These are phyloP conservation scores for Trametes meyenii DNA, from an alignment of 768 basidiomycete species.

Conservation along the genomic window DNA sequence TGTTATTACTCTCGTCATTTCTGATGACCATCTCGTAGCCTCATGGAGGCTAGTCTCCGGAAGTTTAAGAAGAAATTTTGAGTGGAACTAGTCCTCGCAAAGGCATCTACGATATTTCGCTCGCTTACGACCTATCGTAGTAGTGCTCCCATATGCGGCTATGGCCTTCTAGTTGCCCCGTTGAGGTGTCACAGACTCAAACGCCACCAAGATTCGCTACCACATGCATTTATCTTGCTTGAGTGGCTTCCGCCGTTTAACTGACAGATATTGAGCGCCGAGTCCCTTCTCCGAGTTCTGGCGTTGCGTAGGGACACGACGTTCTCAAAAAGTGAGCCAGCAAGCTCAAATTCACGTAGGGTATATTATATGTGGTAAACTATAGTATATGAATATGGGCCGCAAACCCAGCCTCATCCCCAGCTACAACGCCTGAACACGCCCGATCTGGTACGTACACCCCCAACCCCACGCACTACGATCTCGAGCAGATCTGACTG, in stretches of 20 bases:
- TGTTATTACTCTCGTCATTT: not conserved
- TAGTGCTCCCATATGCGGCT: too few relatives aligned
- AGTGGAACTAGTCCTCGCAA: not conserved
- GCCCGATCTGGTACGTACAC: not conserved
- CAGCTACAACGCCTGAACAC: not conserved
- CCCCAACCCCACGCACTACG: not conserved
- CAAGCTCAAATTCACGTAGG: not conserved
- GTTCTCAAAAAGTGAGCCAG: too few relatives aligned
- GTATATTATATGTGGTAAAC: not conserved
- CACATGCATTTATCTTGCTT: too few relatives aligned
- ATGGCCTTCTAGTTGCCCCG: too few relatives aligned
- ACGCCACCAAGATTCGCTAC: too few relatives aligned
- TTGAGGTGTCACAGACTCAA: too few relatives aligned
- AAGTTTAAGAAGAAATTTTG: conserved; percentile 17
- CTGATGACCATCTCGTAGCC: conserved; percentile 6
- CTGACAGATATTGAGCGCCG: too few relatives aligned
- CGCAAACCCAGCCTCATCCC: not conserved
- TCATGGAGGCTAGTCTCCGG: conserved; percentile 27
- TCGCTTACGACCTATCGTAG: not conserved
- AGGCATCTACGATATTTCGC: not conserved
- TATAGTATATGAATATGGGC: not conserved
- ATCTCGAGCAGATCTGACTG: not conserved
- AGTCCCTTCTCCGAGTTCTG: too few relatives aligned
- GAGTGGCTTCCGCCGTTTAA: too few relatives aligned
- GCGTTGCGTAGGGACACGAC: too few relatives aligned